Evolutionary conservation across 345 rosid species (phyloP).

Genomic region (Sonneratia alba): DNA sequence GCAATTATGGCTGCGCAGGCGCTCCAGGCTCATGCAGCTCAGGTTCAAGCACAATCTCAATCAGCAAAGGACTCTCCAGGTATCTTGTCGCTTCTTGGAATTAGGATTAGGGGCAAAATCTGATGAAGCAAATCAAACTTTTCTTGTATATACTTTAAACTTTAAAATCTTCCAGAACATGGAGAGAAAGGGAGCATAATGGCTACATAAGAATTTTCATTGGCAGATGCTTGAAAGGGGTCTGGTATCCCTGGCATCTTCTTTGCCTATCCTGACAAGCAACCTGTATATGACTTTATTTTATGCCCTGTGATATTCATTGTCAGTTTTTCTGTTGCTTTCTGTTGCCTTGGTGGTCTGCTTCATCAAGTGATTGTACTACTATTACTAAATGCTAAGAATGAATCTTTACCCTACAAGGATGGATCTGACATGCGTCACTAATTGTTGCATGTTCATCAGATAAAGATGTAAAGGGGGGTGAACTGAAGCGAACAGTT

Average conservation of each 20-base stretch:
- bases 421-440: conserved; percentile 5
- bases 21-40: conserved; percentile 99
- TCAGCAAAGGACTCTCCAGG: conserved; percentile 61
- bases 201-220: background rate
- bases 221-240: background rate
- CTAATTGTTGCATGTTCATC: conserved; percentile 40
- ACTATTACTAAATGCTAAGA: background rate
- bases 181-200: background rate
- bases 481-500: conserved; percentile 61
- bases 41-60: conserved; percentile 79
- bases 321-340: background rate
- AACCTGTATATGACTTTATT: background rate
- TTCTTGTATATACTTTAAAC: background rate
- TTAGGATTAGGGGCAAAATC: background rate
- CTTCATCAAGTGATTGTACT: background rate
- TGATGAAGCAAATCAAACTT: background rate
- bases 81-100: conserved; percentile 13
- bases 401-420: background rate
- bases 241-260: background rate
- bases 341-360: background rate
- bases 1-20: conserved; percentile 99
- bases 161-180: background rate
- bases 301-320: background rate
- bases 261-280: background rate
- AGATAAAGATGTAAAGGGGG: conserved; percentile 46